Percentiles rank a stretch among this genome's conserved stretches.
These are phyloP conservation scores for Nicotiana tomentosiformis DNA, from an alignment of 257 asterid genomes.

Conservation along the genomic window DNA sequence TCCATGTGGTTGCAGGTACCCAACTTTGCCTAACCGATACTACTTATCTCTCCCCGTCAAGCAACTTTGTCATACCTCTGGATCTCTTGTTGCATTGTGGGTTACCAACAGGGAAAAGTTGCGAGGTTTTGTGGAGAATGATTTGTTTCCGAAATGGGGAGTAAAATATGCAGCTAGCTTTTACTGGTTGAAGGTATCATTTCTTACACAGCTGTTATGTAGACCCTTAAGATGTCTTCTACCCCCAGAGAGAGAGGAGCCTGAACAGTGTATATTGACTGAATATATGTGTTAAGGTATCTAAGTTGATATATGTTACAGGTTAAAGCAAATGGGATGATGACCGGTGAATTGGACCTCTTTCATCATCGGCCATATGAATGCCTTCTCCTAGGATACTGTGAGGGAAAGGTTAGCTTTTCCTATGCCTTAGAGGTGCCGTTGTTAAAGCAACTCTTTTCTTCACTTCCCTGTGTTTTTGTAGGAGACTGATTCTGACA, in stretches of 20 bases:
- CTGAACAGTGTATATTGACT: constrained; percentile 63
- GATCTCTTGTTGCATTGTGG: constrained; percentile 90
- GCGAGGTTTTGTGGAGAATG: constrained; percentile 71
- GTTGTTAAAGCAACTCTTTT: constrained; percentile 1
- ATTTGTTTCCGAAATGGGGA: constrained; percentile 86
- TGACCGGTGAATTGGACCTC: constrained; percentile 80
- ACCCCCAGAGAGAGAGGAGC: neutral
- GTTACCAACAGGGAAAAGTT: constrained; percentile 88
- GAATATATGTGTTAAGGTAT: constrained; percentile 31
- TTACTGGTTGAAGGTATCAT: constrained; percentile 83
- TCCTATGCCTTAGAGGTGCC: neutral
- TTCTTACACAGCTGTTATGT: neutral
- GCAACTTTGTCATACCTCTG: constrained; percentile 60
- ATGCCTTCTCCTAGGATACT: constrained; percentile 76
- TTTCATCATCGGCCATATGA: constrained; percentile 97
- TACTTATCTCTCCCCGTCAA: constrained; percentile 79
- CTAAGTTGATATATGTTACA: constrained; percentile 19
- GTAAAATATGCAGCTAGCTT: constrained; percentile 61
- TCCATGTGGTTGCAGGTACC: constrained; percentile 47
- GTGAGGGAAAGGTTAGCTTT: constrained; percentile 42
- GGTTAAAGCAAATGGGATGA: constrained; percentile 72
- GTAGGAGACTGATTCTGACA: constrained; percentile 47
- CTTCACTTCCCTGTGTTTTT: constrained; percentile 10
- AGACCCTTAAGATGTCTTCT: neutral
- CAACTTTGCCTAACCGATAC: constrained; percentile 67